phyloP scores from a whole-genome alignment of 192 early-diverging fungal genomes.

The Podochytrium sp. region DNA sequence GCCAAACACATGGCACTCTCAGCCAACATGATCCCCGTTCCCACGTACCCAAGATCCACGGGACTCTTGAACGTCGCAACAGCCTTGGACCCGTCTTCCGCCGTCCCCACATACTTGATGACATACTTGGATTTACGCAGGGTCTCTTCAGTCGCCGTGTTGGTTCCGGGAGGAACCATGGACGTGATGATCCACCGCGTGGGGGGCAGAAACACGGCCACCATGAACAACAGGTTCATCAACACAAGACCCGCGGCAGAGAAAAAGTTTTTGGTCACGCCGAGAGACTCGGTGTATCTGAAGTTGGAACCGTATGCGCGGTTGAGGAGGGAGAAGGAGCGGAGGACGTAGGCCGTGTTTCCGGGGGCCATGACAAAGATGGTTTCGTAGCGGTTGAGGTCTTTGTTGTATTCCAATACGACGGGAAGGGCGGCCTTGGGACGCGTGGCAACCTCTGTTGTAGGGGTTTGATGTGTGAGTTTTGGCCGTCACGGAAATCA shows the following conservation, averaged over 20 bases:
- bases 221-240: not conserved
- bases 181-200: conserved; percentile 49
- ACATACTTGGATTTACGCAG: conserved; percentile 58
- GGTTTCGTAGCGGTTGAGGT: conserved; percentile 63
- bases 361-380: conserved; percentile 65
- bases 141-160: conserved; percentile 60
- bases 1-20: conserved; percentile 80
- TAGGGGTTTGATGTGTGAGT: conserved; percentile 35
- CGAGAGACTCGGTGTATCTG: conserved; percentile 68
- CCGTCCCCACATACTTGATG: conserved; percentile 52
- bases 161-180: conserved; percentile 71
- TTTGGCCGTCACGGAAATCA: conserved; percentile 6
- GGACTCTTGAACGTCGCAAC: conserved; percentile 54
- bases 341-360: conserved; percentile 69
- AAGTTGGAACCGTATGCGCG: conserved; percentile 62
- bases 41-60: conserved; percentile 82
- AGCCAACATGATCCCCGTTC: conserved; percentile 77
- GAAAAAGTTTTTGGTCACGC: conserved; percentile 43
- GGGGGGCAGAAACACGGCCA: conserved; percentile 49
- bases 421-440: not conserved
- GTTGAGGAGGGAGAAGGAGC: conserved; percentile 60
- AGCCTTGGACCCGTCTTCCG: conserved; percentile 50
- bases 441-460: not conserved
- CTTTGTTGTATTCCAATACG: conserved; percentile 53
- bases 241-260: conserved; percentile 43